Evolutionary conservation across 257 asterid genomes (phyloP), one percentile per base, ranked within the genome.

Genomic region (Fraxinus cuspidata): DNA sequence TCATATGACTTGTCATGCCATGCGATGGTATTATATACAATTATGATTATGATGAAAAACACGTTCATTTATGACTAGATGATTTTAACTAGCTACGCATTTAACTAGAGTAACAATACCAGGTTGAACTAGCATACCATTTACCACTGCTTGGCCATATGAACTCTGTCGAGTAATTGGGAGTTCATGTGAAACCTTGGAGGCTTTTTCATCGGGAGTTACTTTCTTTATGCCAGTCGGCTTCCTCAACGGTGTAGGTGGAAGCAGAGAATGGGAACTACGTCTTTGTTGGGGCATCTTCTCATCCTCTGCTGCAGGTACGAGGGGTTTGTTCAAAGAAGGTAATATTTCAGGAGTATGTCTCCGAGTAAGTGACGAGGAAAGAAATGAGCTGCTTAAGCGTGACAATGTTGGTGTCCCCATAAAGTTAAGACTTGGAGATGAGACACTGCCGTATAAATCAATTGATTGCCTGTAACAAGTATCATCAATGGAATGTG

Each of bases 401-500:
- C 86, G 90, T 28, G 94, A 73, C 21, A 92, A 70, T 0, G 97
- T 47, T 18, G 97, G 88, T 16, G 97, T 86, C 83, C 96, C 97
- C 0, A 93, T 88, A 83, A 90, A 90, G 88, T 82, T 87, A 31
- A 93, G 83, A 71, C 93, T 90, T 18, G 99, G 98, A 65, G 99
- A 96, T 5, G 89, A 98, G 60, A 96, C 92, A 53, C 98, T 96
- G 66, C 95, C 82, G 81, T 89, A 96, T 70, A 96, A 80, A 85
- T 96, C 98, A 16, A 96, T 93, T 9, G 98, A 96, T 80, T 92
- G 97, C 91, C 99, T 92, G 91, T 49, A 75, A 83, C 80, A 78
- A 77, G 71, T 42, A 75, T 80, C 70, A 31, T 28, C 64, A 49
- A 72, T 67, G 69, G 74, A 51, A 67, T 44, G 4, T 10, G 15